These are phyloP conservation scores for Saccharomycopsis sp. DNA, from an alignment of 805 yeast species.

Conservation along the genomic window DNA sequence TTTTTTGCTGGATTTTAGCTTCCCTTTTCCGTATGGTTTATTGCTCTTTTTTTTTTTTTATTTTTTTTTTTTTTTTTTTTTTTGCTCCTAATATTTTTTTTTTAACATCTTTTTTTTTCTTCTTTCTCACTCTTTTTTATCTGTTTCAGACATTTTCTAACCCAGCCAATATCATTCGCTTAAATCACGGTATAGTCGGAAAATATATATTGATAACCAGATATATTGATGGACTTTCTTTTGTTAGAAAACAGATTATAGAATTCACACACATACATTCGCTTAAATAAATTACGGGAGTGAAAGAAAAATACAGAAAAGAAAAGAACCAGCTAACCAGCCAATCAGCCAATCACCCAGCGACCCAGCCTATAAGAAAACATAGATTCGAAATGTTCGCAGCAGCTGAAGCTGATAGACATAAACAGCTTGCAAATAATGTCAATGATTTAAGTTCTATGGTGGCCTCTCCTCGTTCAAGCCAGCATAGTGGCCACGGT, in stretches of 20 bases:
- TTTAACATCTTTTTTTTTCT: background rate
- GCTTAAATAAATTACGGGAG: too few species aligned
- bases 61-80: background rate
- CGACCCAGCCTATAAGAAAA: background rate
- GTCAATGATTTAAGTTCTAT: conserved; percentile 2
- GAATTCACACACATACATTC: background rate
- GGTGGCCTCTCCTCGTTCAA: background rate
- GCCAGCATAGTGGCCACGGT: background rate
- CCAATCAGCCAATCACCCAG: too few species aligned
- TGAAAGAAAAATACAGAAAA: too few species aligned
- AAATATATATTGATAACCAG: background rate
- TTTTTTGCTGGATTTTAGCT: background rate
- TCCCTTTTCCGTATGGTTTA: background rate
- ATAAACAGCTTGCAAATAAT: conserved; percentile 3
- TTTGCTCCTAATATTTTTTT: background rate
- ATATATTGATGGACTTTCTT: background rate
- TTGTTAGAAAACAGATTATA: too few species aligned
- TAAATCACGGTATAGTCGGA: background rate
- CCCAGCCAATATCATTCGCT: background rate
- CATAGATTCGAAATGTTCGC: conserved; percentile 5
- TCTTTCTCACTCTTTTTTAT: background rate
- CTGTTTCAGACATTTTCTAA: background rate
- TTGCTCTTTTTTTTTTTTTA: background rate
- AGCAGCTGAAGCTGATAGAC: conserved; percentile 1
- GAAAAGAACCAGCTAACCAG: too few species aligned